Base-by-base conservation (phyloP, 225 moss, liverwort and hornwort species). In the Neckera pumila region DNA sequence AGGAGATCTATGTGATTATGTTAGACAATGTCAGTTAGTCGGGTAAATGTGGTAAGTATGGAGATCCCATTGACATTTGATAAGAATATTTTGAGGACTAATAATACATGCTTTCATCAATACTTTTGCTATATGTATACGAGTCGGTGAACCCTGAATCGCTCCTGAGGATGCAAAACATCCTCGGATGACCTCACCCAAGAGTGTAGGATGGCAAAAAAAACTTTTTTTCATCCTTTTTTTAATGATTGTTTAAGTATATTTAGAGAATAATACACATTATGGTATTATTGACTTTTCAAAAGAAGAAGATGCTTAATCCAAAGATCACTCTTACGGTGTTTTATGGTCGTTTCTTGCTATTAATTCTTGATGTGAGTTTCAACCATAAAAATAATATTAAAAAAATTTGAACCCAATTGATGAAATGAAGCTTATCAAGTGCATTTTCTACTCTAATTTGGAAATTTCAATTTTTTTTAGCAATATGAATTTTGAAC, bases 361-460 rank as follows among this genome's bases (percentile, higher is more conserved):
- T 38, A 67, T 22, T 12, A n/a, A 40, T 0, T 8, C 40, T 73
- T 45, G 0, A 28, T 73, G 27, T 43, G 28, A 45, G 8, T 45
- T 11, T 45, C 17, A 6, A 45, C 73, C 6, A 45, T 6, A 73
- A 6, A 17, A 45, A 45, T 73, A 10, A 6, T 73, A 10, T 45
- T 28, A 16, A 27, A 16, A 27, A 5, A 73, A 45, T 45, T 28
- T 73, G 17, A 17, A 1, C 30, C 1, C 30, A 45, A 6, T 6
- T 10, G 30, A 17, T 73, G 28, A 73, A 73, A 28, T 45, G 45
- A 30, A 73, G 10, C 1, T 30, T 30, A 43, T 30, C 1, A 45
- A 6, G 3, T 10, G 3, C 0, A 10, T 1, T 15, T 28, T 45
- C 17, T 17, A 27, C 1, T 72, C 5, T 6, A 45, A 45, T 4